Evolutionary conservation across 2,329 filamentous ascomycete species (phyloP).

Genomic region (Monilinia aucupariae): DNA sequence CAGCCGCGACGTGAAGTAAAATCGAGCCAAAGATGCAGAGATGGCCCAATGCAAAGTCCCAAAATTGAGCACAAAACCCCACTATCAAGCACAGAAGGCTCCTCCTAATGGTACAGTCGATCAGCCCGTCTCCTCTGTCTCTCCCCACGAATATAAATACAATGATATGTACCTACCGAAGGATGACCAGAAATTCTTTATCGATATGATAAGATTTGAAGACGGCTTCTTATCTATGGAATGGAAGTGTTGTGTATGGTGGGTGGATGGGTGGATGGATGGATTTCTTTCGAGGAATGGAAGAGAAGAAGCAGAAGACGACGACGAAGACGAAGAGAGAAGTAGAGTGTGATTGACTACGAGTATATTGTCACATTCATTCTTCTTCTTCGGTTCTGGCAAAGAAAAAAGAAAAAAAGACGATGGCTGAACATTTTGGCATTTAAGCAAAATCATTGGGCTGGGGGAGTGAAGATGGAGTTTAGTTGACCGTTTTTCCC

Average conservation of each 20-base stretch:
- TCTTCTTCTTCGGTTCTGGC: too few relatives aligned
- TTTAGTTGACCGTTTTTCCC: slow-evolving; percentile 6
- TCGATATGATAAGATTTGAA: too few relatives aligned
- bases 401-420: too few relatives aligned
- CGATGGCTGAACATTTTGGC: slow-evolving; percentile 8
- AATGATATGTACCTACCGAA: too few relatives aligned
- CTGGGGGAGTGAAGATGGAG: background rate
- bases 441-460: background rate
- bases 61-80: background rate
- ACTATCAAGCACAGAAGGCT: background rate
- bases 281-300: background rate
- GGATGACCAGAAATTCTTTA: too few relatives aligned
- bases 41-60: background rate
- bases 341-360: background rate
- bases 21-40: background rate
- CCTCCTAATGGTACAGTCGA: background rate
- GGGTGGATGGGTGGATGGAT: too few relatives aligned
- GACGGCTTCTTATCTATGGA: too few relatives aligned
- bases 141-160: background rate
- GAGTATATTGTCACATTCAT: too few relatives aligned
- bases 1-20: slow-evolving; percentile 12
- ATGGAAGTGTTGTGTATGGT: too few relatives aligned
- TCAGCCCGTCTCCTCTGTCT: too few relatives aligned
- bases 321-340: too few relatives aligned
- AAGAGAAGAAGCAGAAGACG: too few relatives aligned